phyloP scores from a whole-genome alignment of 345 rosid genomes.

The Lepidium sativum region DNA sequence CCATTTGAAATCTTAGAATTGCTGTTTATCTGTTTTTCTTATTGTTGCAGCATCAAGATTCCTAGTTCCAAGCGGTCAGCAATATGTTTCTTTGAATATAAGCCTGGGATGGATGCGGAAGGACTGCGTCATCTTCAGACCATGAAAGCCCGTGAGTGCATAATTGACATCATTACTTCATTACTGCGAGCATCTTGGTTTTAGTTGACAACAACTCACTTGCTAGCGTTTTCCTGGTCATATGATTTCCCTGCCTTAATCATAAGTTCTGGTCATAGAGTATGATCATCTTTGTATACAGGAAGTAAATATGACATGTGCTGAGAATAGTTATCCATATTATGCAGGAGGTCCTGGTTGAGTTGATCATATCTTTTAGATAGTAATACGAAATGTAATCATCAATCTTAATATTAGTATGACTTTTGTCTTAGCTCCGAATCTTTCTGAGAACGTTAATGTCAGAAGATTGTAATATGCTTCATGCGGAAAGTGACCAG shows the following conservation, averaged over 20 bases:
- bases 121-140: constrained; percentile 92
- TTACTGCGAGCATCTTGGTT: not conserved
- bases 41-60: constrained; percentile 78
- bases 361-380: not conserved
- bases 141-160: constrained; percentile 96
- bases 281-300: not conserved
- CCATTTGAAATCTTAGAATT: constrained; percentile 1
- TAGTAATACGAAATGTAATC: not conserved
- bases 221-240: not conserved
- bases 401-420: not conserved
- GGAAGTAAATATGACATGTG: not conserved
- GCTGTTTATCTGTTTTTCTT: constrained; percentile 6
- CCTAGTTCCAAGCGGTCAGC: constrained; percentile 73
- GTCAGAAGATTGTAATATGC: not conserved
- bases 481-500: not conserved
- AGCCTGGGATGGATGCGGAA: constrained; percentile 90
- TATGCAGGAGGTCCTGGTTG: not conserved
- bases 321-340: not conserved
- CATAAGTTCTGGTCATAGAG: not conserved
- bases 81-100: constrained; percentile 86
- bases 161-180: not conserved
- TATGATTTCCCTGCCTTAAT: not conserved
- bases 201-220: not conserved
- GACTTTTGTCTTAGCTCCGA: not conserved
- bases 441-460: constrained; percentile 2